Conservation (phyloP, 371 early-diverging fungal genomes). For the Mortierella polycephala region DNA sequence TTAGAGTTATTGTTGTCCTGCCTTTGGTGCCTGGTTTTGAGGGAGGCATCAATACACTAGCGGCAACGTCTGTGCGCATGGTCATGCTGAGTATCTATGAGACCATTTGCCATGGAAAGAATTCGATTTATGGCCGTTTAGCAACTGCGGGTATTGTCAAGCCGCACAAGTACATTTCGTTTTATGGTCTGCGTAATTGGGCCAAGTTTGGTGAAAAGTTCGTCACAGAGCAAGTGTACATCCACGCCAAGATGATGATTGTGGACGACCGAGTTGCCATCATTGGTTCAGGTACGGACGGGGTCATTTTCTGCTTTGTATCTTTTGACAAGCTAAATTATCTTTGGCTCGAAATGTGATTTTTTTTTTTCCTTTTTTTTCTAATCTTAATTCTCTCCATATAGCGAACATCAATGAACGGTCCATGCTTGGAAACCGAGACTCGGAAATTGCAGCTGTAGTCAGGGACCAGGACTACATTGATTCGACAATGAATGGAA, state of each 20-base stretch:
- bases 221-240: conserved; percentile 88
- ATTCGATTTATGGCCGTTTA: conserved; percentile 77
- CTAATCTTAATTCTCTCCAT: not conserved
- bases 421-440: conserved; percentile 88
- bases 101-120: conserved; percentile 84
- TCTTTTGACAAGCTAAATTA: too few relatives aligned
- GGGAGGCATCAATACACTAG: conserved; percentile 79
- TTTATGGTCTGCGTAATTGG: conserved; percentile 81
- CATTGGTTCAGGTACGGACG: conserved; percentile 78
- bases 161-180: conserved; percentile 80
- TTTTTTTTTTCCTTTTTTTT: not conserved
- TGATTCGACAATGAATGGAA: conserved; percentile 76
- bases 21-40: conserved; percentile 95
- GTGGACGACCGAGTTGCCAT: conserved; percentile 88
- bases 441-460: conserved; percentile 89
- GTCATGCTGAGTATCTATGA: conserved; percentile 89
- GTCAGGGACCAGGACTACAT: conserved; percentile 83
- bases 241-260: conserved; percentile 94
- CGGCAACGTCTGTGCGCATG: conserved; percentile 81
- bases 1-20: conserved; percentile 84
- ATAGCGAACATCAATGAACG: conserved; percentile 92
- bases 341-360: too few relatives aligned
- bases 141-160: conserved; percentile 71
- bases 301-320: not conserved
- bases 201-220: conserved; percentile 60